A percentile compares a stretch with the other conserved stretches of the same genome.
These are phyloP conservation scores for Acmispon strigosus DNA, from an alignment of 306 rosid genomes.

Conservation along the genomic window DNA sequence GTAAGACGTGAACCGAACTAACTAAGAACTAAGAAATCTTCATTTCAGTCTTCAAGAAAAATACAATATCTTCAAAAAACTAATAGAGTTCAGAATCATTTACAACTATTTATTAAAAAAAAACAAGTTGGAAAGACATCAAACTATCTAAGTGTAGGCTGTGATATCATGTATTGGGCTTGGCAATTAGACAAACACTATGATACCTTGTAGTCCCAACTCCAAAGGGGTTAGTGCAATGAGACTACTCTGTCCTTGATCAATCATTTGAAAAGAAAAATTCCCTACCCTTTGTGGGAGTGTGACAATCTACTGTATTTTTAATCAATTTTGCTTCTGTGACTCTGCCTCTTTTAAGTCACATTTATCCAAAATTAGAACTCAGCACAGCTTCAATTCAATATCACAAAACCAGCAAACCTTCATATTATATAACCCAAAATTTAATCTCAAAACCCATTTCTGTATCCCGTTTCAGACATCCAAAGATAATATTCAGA, in stretches of 20 bases:
- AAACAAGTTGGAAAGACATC: neutral
- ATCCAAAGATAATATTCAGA: neutral
- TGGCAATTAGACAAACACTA: neutral
- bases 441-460: neutral
- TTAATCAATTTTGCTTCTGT: neutral
- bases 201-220: neutral
- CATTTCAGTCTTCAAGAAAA: no score
- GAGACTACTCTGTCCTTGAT: neutral
- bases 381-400: neutral
- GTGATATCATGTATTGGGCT: neutral
- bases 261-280: neutral
- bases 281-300: neutral
- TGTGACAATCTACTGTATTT: neutral
- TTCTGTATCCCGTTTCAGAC: neutral
- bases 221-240: neutral
- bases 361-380: neutral
- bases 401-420: neutral
- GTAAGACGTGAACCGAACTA: no score
- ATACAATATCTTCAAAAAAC: no score
- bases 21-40: no score
- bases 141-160: neutral
- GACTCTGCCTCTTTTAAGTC: neutral
- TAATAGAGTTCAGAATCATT: neutral
- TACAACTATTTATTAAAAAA: neutral
- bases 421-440: neutral